Base-by-base conservation (phyloP, 768 basidiomycete genomes). In the Pleurotus cornucopiae region DNA sequence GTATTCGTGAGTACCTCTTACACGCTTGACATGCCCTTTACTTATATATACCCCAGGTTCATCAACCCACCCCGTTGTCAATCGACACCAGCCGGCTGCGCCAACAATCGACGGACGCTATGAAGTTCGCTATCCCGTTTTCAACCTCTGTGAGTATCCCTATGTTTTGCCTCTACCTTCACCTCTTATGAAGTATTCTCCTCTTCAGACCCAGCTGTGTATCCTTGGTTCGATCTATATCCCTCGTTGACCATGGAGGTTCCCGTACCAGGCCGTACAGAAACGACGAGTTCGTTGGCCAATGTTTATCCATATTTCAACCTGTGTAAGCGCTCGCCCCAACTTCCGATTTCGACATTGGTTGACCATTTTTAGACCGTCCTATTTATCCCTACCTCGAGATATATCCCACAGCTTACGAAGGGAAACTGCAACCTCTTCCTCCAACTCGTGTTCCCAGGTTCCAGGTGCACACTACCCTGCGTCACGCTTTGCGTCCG, bases 181-280 rank as follows among this genome's bases (percentile, higher is more conserved):
- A 18, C 23, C 51, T 40, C 18, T 14, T 38, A 14, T 11, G 40
- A 18, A 40, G 30, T 11, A 34, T 11, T 3, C 51, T 46, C 20
- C 5, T 45, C 4, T 16, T 25, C 46, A 77, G 76, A 77, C 57
- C 71, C 71, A 2, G 58, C 67, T 20, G 55, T 73, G 43, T 78
- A 77, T 59, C 76, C 80, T 37, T 56, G 73, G 59, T 67, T 78
- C 49, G 63, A 70, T 53, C 64, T 76, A 40, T 79, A 74, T 60
- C 71, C 73, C 48, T 57, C 57, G 5, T 43, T 46, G 39, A 9
- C 26, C 57, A 6, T 40, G 52, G 20, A 11, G 14, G 26, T 14
- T 40, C n/a, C n/a, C 11, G 2, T 41, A 39, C 9, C 37, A 41
- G 37, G 26, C 30, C 30, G 30, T 34, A 5, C 16, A n/a, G 51